Evolutionary conservation across 2,329 filamentous ascomycete genomes (phyloP), one percentile per base, ranked within the genome.

Genomic region (Aspergillus terreus): DNA sequence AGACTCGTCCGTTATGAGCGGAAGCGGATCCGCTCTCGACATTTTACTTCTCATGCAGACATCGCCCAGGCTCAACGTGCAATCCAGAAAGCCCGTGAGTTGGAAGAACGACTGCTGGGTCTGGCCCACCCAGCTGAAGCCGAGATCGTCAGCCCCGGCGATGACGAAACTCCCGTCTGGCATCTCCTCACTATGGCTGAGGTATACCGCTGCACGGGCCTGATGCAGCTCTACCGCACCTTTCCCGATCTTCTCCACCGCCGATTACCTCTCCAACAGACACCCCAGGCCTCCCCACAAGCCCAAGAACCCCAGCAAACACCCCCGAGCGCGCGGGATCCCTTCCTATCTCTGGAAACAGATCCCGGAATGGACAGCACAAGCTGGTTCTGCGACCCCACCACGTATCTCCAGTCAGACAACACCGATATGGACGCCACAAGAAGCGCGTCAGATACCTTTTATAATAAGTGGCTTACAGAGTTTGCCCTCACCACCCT

Each of bases 131-230:
- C 78, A 2, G 63, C 66, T 0, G 71, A 74, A 27, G 69, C 75
- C 0, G 74, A 77, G 41, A 73, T 82, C 15, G 68, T 76, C 52
- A 77, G 78, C 35, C 74, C 77, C 7, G 78, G 76, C 6, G 80
- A 82, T 57, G 69, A 74, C 44, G 73, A 77, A 47, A 82, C 80
- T 0, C 73, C 78, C 2, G 76, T 79, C 47, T 72, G 73, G 64
- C 77, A 82, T 58, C 75, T 82, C 36, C 69, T 81, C 33, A 72
- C 75, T 6, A 73, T 81, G 56, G 79, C 79, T 2, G 76, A 81
- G 56, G 75, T 77, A 1, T 80, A 80, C 53, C 76, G 79, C 32
- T 77, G 75, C 48, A 72, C 76, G 2, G 80, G 78, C 1, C 70
- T 82, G 4, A 66, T 82, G 43, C 78, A 82, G 55, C 62, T 82